These are phyloP conservation scores for Cyberlindnera mississippiensis DNA, from an alignment of 805 yeast species.

Conservation along the genomic window DNA sequence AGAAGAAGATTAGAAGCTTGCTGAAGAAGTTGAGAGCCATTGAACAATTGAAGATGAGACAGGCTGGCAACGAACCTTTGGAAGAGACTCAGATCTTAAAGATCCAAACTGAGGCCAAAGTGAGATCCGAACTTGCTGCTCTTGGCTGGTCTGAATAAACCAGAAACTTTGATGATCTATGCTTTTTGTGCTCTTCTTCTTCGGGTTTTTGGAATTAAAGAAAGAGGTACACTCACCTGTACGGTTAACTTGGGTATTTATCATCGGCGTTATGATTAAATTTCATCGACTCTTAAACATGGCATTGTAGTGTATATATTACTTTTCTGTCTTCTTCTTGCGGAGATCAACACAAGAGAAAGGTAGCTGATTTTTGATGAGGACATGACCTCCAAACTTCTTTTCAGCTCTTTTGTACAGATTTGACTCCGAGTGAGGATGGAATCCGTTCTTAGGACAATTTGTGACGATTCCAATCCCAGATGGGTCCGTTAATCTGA, in stretches of 20 bases:
- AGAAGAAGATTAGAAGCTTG: conserved; percentile 85
- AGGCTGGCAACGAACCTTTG: conserved; percentile 74
- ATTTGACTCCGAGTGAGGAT: conserved; percentile 52
- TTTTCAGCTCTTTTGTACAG: conserved; percentile 46
- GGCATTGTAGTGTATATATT: too few species aligned
- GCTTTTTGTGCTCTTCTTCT: too few species aligned
- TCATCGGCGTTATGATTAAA: too few species aligned
- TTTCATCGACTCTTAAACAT: too few species aligned
- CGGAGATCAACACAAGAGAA: conserved; percentile 49
- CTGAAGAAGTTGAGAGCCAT: conserved; percentile 95
- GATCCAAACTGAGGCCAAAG: conserved; percentile 80
- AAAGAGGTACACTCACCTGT: too few species aligned
- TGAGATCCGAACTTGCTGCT: conserved; percentile 65
- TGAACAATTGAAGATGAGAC: conserved; percentile 81
- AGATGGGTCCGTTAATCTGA: conserved; percentile 61
- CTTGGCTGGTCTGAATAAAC: conserved; percentile 64
- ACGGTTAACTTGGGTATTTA: background rate
- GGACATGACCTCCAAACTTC: conserved; percentile 45
- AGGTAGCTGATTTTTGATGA: conserved; percentile 41
- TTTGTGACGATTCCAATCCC: conserved; percentile 53
- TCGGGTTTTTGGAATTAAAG: too few species aligned
- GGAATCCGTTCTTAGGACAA: conserved; percentile 51
- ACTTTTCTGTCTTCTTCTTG: conserved; percentile 1
- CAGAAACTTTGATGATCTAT: background rate
- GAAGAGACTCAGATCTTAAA: conserved; percentile 93